Conservation (phyloP, 2,329 filamentous ascomycete genomes). For the Trichoderma guizhouense region DNA sequence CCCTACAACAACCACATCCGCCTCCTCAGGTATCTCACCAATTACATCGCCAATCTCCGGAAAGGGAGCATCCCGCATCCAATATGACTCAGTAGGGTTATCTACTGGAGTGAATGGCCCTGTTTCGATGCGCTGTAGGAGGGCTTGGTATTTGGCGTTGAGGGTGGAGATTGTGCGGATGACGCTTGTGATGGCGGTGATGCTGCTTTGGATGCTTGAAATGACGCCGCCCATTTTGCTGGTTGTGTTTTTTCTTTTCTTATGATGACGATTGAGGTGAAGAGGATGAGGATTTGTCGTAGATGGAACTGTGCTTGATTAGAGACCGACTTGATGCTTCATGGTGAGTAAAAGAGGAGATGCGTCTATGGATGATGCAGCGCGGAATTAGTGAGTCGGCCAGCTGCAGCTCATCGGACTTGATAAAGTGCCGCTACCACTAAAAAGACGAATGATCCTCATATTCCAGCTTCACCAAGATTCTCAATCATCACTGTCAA, state of each 20-base stretch:
- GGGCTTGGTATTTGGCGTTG: constrained; percentile 26
- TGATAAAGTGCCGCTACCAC: background rate
- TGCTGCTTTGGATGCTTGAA: constrained; percentile 27
- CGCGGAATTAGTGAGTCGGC: background rate
- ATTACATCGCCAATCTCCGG: constrained; percentile 38
- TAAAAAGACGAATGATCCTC: background rate
- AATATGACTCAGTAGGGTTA: constrained; percentile 44
- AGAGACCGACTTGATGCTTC: background rate
- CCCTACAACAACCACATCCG: constrained; percentile 52
- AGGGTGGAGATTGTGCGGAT: constrained; percentile 28
- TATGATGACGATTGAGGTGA: background rate
- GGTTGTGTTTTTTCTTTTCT: background rate
- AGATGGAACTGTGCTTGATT: background rate
- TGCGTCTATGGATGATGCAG: background rate
- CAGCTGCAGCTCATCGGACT: background rate
- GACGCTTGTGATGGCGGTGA: constrained; percentile 25
- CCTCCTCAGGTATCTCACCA: constrained; percentile 34
- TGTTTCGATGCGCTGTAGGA: constrained; percentile 31
- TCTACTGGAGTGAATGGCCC: constrained; percentile 41
- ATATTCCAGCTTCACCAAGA: background rate
- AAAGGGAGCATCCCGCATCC: constrained; percentile 43
- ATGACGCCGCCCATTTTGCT: constrained; percentile 34
- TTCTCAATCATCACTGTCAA: background rate
- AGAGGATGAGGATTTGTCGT: background rate
- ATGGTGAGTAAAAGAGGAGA: background rate